Evolutionary conservation across 768 basidiomycete species (phyloP), one percentile per base, ranked within the genome.

Genomic region (Auricularia cornea): DNA sequence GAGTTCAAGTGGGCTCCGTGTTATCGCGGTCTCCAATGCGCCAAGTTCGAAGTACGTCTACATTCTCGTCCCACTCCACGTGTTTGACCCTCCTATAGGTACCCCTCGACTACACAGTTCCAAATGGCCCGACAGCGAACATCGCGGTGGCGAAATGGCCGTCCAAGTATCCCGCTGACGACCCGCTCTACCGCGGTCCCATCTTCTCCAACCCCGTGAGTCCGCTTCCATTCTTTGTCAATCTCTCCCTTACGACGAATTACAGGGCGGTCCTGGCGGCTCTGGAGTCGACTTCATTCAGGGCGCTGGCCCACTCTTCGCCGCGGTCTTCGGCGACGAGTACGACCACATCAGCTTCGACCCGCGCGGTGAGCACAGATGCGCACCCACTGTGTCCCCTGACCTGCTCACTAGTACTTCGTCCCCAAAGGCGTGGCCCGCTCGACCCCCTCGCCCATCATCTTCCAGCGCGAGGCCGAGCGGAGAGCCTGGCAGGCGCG

Each of bases 321-420:
- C 71, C 10, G 35, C 61, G 1, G 66, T 78, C 16, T 54, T 82
- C 6, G 81, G 81, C 3, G 74, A 77, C 23, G 70, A 75, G 52
- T 83, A 78, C 64, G 80, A 83, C 60, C 65, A 81, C 3, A 72
- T 83, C 12, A 74, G 78, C 2, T 81, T 81, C 64, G 81, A 83
- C 66, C 80, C 80, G 16, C 68, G 79, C 71, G 80, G 79, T 79
- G 64, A 48, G 44, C 44, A n/a, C n/a, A n/a, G n/a, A n/a, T n/a
- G 16, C 20, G 23, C 44, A 48, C 44, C 5, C 20, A 48, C 20
- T 14, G 16, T 14, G 35, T 14, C 20, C 20, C 5, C 11, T 48
- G 20, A 48, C 11, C 11, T 12, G 44, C 44, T 48, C 20, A 18
- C 23, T 18, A 48, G 11, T 20, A 20, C 44, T 20, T 48, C 11